Evolutionary conservation across 371 early-diverging fungal species (phyloP), one percentile per base, ranked within the genome.

Genomic region (Mortierella sp.): DNA sequence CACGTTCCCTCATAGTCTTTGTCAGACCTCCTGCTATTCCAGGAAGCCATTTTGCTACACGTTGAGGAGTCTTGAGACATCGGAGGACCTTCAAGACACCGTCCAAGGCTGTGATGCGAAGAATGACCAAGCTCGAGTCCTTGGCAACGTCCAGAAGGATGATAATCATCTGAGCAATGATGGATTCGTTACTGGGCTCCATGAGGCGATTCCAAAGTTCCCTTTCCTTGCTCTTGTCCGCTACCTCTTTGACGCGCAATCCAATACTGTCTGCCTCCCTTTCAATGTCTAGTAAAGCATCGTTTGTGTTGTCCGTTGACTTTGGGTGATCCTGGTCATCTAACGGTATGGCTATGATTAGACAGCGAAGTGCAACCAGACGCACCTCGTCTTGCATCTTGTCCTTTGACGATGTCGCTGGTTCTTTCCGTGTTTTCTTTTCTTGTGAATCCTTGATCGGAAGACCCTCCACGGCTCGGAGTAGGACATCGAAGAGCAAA

Each of bases 351-450:
- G 60, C 55, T 19, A 64, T 39, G 4, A 76, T 57, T 24, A 76
- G 29, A 29, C 69, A 69, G 5, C 57, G 52, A 17, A 76, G 29
- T 17, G 69, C 69, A 2, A 49, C 53, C 2, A 76, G 41, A n/a
- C 77, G 77, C 10, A 49, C 43, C 17, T 76, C 77, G 34, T 76
- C 77, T 12, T 61, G 28, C 77, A 76, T 68, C 37, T 46, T 60
- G 59, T 69, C 59, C 40, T 57, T 69, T 27, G 44, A 29, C 6
- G 31, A 7, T 24, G 48, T 17, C 9, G 29, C 6, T 1, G 55
- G 54, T 24, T 60, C 62, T 55, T n/a, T 25, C 46, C 29, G 21
- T 45, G 43, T 3, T 17, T 13, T 27, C 17, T 46, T 53, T 39
- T 52, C 57, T 24, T 44, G 58, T 47, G 4, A 29, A 13, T 24